These are phyloP conservation scores for Candida wancherniae DNA, from an alignment of 805 yeast genomes.

Conservation along the genomic window DNA sequence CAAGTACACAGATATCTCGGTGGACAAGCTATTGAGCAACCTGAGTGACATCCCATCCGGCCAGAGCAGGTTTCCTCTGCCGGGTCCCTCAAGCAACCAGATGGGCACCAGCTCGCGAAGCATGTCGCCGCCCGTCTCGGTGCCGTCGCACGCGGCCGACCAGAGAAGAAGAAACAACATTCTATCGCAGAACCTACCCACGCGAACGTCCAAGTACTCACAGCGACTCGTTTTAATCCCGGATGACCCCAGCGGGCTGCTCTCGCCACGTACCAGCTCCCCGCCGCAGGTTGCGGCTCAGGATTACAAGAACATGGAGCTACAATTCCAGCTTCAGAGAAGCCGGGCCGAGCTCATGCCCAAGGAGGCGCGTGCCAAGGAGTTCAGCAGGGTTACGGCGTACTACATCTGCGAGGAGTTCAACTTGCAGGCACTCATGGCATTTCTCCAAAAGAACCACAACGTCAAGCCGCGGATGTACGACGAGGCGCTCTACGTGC, in stretches of 20 bases:
- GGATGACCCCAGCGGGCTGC: conserved; percentile 34
- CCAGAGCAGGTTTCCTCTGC: conserved; percentile 43
- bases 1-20: conserved; percentile 72
- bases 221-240: conserved; percentile 88
- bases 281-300: conserved; percentile 3
- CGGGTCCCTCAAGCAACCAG: conserved; percentile 10
- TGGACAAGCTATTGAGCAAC: conserved; percentile 71
- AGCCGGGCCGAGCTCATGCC: conserved; percentile 55
- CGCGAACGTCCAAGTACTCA: conserved; percentile 80
- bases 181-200: conserved; percentile 51
- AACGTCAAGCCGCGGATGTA: conserved; percentile 81
- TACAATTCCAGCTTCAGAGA: conserved; percentile 31
- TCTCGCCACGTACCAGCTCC: conserved; percentile 9
- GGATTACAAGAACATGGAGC: conserved; percentile 14
- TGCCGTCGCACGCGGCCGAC: conserved; percentile 9
- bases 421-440: conserved; percentile 55
- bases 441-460: conserved; percentile 65
- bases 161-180: conserved; percentile 31
- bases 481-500: conserved; percentile 90
- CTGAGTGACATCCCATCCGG: conserved; percentile 88
- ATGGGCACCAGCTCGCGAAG: conserved; percentile 15
- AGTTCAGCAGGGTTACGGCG: conserved; percentile 83
- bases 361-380: conserved; percentile 55
- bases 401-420: conserved; percentile 85
- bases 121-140: conserved; percentile 19